Percentiles rank a stretch among this genome's conserved stretches.
Evolutionary conservation across 208 protist species (phyloP).

Genomic region (Leishmania martiniquensis): DNA sequence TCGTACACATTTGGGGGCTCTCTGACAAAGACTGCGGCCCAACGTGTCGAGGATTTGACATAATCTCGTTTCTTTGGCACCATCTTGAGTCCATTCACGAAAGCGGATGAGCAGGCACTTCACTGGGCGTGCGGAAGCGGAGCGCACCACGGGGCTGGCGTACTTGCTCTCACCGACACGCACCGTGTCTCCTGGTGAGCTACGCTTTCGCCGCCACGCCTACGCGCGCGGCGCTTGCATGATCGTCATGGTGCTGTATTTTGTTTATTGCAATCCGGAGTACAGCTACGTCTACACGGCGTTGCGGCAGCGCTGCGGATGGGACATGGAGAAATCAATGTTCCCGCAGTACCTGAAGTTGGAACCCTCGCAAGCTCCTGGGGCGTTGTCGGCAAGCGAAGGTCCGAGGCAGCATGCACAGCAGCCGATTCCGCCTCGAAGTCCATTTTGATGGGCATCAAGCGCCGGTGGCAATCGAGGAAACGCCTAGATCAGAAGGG

Average conservation of each 20-base stretch:
- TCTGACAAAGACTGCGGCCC: too few relatives aligned
- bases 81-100: background rate
- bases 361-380: background rate
- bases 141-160: slow-evolving; percentile 40
- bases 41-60: too few relatives aligned
- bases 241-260: slow-evolving; percentile 56
- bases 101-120: slow-evolving; percentile 85
- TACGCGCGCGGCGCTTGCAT: slow-evolving; percentile 40
- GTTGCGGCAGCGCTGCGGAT: slow-evolving; percentile 50
- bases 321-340: slow-evolving; percentile 38
- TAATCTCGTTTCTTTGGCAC: too few relatives aligned
- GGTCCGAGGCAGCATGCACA: too few relatives aligned
- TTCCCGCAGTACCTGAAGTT: slow-evolving; percentile 74
- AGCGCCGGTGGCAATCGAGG: background rate
- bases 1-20: too few relatives aligned
- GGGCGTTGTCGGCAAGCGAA: background rate
- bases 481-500: background rate
- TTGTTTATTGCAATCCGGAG: slow-evolving; percentile 92
- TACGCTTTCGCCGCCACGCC: slow-evolving; percentile 63
- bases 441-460: background rate
- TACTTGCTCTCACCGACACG: slow-evolving; percentile 67
- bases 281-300: slow-evolving; percentile 68
- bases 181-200: slow-evolving; percentile 40
- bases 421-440: background rate
- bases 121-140: slow-evolving; percentile 33